phyloP scores from a whole-genome alignment of 2,329 filamentous ascomycete genomes.

The Monosporascus ibericus region DNA sequence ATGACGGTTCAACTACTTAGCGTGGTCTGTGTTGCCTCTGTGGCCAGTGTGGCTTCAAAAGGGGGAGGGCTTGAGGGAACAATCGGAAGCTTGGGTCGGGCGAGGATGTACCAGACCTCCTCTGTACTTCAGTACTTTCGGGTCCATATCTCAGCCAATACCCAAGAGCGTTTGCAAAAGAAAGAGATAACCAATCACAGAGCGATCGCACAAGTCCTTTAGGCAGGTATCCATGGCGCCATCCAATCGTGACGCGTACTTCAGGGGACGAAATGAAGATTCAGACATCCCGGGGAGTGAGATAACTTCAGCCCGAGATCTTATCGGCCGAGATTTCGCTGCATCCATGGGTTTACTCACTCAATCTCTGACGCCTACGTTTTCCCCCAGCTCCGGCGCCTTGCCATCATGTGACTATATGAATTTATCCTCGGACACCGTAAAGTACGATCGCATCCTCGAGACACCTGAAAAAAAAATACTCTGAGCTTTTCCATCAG shows the following conservation, averaged over 20 bases:
- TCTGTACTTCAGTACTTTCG: background rate
- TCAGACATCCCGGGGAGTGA: background rate
- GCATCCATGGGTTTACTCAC: background rate
- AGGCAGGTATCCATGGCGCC: constrained; percentile 9
- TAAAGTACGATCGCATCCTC: too few relatives aligned
- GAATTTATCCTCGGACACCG: too few relatives aligned
- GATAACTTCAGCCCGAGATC: background rate
- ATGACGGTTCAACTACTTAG: background rate
- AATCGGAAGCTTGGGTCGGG: background rate
- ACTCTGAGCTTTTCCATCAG: too few relatives aligned
- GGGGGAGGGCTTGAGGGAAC: background rate
- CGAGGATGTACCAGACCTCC: background rate
- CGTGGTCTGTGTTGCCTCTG: too few relatives aligned
- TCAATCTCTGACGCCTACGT: too few relatives aligned
- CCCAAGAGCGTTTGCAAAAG: background rate
- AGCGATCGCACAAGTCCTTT: constrained; percentile 22
- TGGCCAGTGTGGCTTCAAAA: background rate
- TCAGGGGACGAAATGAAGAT: background rate
- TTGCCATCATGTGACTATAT: too few relatives aligned
- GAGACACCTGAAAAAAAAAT: too few relatives aligned
- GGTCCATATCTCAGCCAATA: background rate
- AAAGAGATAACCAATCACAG: constrained; percentile 19
- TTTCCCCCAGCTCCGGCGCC: too few relatives aligned
- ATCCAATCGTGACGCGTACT: constrained; percentile 24
- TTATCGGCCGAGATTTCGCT: background rate